These are phyloP conservation scores for Fusarium circinatum DNA, from an alignment of 2,329 filamentous ascomycete genomes.

Conservation along the genomic window DNA sequence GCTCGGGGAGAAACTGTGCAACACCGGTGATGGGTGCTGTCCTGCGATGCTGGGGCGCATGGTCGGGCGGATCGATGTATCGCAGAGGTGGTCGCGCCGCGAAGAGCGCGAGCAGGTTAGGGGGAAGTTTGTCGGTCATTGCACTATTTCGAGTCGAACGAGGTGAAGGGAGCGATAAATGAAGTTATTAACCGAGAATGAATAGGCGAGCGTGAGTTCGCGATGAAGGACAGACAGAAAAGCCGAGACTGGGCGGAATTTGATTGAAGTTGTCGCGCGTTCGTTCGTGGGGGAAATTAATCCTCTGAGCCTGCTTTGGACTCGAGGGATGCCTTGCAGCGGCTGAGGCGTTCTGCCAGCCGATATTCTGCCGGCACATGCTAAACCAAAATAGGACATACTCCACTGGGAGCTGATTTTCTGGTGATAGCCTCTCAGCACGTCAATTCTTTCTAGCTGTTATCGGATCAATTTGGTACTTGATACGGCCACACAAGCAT, in stretches of 20 bases:
- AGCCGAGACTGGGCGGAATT: slow-evolving; percentile 6
- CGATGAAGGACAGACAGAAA: slow-evolving; percentile 16
- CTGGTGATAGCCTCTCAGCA: slow-evolving; percentile 29
- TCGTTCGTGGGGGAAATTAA: slow-evolving; percentile 41
- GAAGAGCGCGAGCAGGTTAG: slow-evolving; percentile 92
- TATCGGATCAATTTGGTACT: slow-evolving; percentile 44
- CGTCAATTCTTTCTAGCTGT: slow-evolving; percentile 32
- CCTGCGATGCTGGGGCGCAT: slow-evolving; percentile 82
- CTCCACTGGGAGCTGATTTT: slow-evolving; percentile 40
- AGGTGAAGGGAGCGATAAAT: not conserved
- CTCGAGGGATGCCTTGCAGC: slow-evolving; percentile 21
- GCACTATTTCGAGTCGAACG: slow-evolving; percentile 40
- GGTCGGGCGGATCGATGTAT: slow-evolving; percentile 85
- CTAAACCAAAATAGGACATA: slow-evolving; percentile 43
- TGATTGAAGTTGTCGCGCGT: slow-evolving; percentile 38
- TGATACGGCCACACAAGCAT: slow-evolving; percentile 55
- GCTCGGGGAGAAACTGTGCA: slow-evolving; percentile 76
- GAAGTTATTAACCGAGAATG: slow-evolving; percentile 8
- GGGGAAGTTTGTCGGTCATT: slow-evolving; percentile 98
- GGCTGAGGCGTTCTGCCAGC: slow-evolving; percentile 21
- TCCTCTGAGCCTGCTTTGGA: slow-evolving; percentile 12
- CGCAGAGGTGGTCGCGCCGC: slow-evolving; percentile 91
- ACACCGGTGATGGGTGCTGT: slow-evolving; percentile 79
- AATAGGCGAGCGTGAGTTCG: slow-evolving; percentile 21
- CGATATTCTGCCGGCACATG: slow-evolving; percentile 32